These are phyloP conservation scores for Ceratocystis diversiconidia DNA, from an alignment of 2,329 filamentous ascomycete species.

Conservation along the genomic window DNA sequence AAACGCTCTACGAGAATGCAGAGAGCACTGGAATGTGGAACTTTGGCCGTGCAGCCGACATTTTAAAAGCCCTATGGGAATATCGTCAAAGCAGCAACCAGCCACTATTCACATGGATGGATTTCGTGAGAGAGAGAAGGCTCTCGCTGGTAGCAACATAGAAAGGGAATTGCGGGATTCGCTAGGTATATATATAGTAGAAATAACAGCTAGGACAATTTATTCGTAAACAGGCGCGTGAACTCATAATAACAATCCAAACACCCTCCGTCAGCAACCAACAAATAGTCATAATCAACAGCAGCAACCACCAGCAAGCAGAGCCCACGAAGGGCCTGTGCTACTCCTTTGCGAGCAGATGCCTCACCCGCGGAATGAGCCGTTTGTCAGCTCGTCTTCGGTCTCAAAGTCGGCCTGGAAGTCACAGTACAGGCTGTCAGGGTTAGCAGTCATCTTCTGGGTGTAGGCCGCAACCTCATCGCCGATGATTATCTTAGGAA, in stretches of 20 bases:
- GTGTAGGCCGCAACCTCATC: slow-evolving; percentile 30
- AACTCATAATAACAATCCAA: not conserved
- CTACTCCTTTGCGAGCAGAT: not conserved
- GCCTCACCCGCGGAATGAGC: slow-evolving; percentile 17
- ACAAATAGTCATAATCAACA: no score
- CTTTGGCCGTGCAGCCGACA: slow-evolving; percentile 5
- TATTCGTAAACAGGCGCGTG: not conserved
- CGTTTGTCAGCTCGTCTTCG: slow-evolving; percentile 18
- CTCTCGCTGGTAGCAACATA: slow-evolving; percentile 8
- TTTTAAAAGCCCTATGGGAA: slow-evolving; percentile 8
- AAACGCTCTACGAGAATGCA: slow-evolving; percentile 9
- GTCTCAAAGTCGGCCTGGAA: slow-evolving; percentile 20
- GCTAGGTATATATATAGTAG: no score
- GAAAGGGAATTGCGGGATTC: not conserved
- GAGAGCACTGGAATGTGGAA: slow-evolving; percentile 15
- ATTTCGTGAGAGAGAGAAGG: slow-evolving; percentile 4
- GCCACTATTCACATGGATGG: slow-evolving; percentile 13
- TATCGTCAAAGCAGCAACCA: not conserved
- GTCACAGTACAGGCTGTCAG: slow-evolving; percentile 19
- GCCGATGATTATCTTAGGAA: slow-evolving; percentile 27
- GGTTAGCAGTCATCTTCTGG: slow-evolving; percentile 21
- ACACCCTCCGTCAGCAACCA: not conserved
- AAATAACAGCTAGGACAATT: not conserved
- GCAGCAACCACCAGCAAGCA: no score
- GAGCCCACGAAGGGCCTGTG: no score